These are phyloP conservation scores for Diphasiastrum complanatum DNA, from an alignment of 83 land plant species.

Conservation along the genomic window DNA sequence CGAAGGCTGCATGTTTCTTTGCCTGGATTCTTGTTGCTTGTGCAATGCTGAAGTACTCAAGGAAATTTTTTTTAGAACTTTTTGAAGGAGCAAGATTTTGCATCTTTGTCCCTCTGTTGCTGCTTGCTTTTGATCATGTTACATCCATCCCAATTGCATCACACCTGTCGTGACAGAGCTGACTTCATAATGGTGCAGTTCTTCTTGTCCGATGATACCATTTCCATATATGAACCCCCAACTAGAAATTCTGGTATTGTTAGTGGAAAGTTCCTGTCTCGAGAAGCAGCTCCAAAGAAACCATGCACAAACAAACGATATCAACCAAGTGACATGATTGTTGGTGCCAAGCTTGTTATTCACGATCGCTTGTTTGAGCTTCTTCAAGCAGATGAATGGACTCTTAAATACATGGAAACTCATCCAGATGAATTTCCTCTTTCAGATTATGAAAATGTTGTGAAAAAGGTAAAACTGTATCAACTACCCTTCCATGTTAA, in stretches of 20 bases:
- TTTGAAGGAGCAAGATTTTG: too few species aligned
- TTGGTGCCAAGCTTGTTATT: conserved; percentile 20
- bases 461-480: conserved; percentile 15
- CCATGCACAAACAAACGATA: conserved; percentile 24
- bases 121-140: not conserved
- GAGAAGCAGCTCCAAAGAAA: conserved; percentile 19
- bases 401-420: conserved; percentile 34
- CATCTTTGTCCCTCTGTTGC: too few species aligned
- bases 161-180: not conserved
- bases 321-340: conserved; percentile 21
- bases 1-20: not conserved
- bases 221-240: conserved; percentile 35
- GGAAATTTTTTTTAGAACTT: too few species aligned
- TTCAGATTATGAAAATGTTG: conserved; percentile 19
- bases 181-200: conserved; percentile 22
- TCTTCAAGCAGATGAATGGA: conserved; percentile 40
- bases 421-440: conserved; percentile 24
- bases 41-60: too few species aligned
- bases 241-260: conserved; percentile 30
- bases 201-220: conserved; percentile 29
- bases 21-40: not conserved
- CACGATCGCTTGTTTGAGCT: conserved; percentile 32
- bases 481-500: not conserved
- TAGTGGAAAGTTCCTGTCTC: conserved; percentile 24
- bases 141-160: not conserved